A percentile compares a stretch with the other conserved stretches of the same genome.
Evolutionary conservation across 2,329 filamentous ascomycete species (phyloP).

Genomic region (Pseudopithomyces chartarum): DNA sequence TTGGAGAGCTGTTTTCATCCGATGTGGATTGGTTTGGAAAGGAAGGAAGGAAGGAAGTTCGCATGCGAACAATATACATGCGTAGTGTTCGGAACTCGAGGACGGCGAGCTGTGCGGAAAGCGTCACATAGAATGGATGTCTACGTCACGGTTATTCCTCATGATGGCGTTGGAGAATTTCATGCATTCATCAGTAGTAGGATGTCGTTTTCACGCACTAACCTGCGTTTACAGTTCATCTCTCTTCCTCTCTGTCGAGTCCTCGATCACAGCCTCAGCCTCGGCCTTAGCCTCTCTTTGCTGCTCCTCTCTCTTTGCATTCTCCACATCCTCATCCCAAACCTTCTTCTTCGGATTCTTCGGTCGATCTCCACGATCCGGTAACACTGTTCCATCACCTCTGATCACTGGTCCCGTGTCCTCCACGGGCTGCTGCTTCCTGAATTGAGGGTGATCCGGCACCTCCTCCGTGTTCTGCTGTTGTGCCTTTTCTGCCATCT

Average conservation of each 20-base stretch:
- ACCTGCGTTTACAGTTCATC: slow-evolving; percentile 37
- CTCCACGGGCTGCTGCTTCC: slow-evolving; percentile 28
- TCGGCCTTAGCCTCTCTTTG: slow-evolving; percentile 16
- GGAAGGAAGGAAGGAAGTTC: too few relatives aligned
- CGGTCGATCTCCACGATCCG: slow-evolving; percentile 44
- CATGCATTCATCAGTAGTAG: too few relatives aligned
- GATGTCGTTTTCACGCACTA: too few relatives aligned
- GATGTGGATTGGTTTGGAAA: too few relatives aligned
- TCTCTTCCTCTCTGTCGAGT: slow-evolving; percentile 12
- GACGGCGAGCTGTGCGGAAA: too few relatives aligned
- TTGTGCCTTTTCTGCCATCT: slow-evolving; percentile 48
- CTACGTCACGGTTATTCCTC: too few relatives aligned
- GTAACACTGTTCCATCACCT: slow-evolving; percentile 53
- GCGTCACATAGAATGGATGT: too few relatives aligned
- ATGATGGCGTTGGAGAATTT: too few relatives aligned
- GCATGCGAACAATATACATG: too few relatives aligned
- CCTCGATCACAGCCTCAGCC: slow-evolving; percentile 7
- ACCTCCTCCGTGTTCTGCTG: slow-evolving; percentile 23
- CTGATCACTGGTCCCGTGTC: slow-evolving; percentile 42
- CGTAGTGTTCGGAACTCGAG: too few relatives aligned
- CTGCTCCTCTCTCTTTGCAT: slow-evolving; percentile 32
- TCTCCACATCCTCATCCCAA: slow-evolving; percentile 58
- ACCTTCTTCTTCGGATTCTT: slow-evolving; percentile 66
- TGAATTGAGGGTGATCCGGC: slow-evolving; percentile 22
- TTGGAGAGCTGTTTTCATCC: too few relatives aligned